A percentile compares a stretch with the other conserved stretches of the same genome.
Conservation (phyloP, 2,329 filamentous ascomycete species). For the Phialophora expanda region DNA sequence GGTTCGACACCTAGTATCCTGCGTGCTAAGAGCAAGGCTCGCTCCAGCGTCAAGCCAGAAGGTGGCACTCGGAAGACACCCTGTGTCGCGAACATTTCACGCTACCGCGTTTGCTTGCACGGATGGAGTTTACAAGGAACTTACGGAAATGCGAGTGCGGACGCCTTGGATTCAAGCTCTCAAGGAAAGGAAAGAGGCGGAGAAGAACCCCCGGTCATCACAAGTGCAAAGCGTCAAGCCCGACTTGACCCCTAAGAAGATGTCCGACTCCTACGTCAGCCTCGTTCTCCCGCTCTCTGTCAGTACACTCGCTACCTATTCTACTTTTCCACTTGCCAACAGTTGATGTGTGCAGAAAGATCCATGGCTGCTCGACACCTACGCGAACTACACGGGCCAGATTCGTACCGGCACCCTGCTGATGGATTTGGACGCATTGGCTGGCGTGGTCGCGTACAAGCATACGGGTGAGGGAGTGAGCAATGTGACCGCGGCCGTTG, state of each 20-base stretch:
- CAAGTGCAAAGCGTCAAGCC: conserved; percentile 50
- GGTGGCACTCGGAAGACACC: neutral
- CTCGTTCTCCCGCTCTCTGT: conserved; percentile 54
- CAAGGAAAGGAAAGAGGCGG: conserved; percentile 56
- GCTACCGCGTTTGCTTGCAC: conserved; percentile 43
- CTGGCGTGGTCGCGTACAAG: conserved; percentile 76
- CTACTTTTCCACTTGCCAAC: conserved; percentile 9
- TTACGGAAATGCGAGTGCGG: conserved; percentile 65
- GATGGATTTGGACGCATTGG: conserved; percentile 80
- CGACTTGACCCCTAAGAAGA: conserved; percentile 68
- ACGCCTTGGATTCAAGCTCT: conserved; percentile 74
- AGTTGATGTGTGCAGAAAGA: conserved; percentile 68
- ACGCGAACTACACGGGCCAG: conserved; percentile 76
- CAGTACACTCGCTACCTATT: conserved; percentile 20
- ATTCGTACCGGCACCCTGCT: conserved; percentile 74
- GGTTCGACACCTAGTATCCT: conserved; percentile 12
- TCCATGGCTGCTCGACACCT: conserved; percentile 77
- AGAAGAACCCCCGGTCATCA: conserved; percentile 39
- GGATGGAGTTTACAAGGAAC: conserved; percentile 65
- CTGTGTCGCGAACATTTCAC: conserved; percentile 24
- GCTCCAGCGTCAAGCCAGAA: neutral
- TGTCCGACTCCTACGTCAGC: conserved; percentile 73
- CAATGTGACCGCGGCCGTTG: conserved; percentile 68
- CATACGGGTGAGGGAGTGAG: conserved; percentile 69
- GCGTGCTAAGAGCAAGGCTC: conserved; percentile 11